Base-by-base conservation (phyloP, 2,329 filamentous ascomycete species). In the Trichoderma citrinoviride region DNA sequence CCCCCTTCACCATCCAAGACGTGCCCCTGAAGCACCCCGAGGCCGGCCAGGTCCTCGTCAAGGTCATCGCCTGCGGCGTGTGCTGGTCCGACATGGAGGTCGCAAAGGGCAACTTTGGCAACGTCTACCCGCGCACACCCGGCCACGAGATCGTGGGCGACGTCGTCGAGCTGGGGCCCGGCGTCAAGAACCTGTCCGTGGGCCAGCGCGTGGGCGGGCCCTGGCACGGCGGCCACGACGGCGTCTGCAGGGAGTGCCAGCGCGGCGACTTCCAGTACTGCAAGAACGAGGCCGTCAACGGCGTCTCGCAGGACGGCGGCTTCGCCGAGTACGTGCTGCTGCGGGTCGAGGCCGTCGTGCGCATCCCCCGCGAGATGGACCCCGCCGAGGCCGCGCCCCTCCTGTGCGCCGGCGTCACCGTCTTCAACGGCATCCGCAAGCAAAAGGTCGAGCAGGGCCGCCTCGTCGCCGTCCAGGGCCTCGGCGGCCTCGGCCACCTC, bases 401-500 rank as follows among this genome's bases (percentile, higher is more conserved):
- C 6, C 82, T 89, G 12, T 89, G 87, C 73, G 87, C 86, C 1
- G 87, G 87, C 17, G 82, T 88, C n/a, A 89, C 85, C 12, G 84
- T 86, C 10, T 87, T 86, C 75, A 87, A 87, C 73, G 76, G 78
- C 19, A 82, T 87, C 58, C 82, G 85, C 67, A 84, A 85, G 74
- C 78, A 83, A 68, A 72, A 78, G 25, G 76, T 87, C 50, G 78
- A 81, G 69, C 80, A 82, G 64, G 85, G 85, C 10, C 79, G 76
- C n/a, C 67, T 82, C 0, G 82, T 87, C 0, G 85, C 84, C 23
- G 72, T 87, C 23, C 87, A 93, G 67, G 91, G 90, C 15, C 80
- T 94, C 3, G 87, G 92, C 57, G 91, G 91, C 1, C 81, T 93
- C 0, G 91, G 91, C 2, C 91, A 94, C 75, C 75, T 94, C 33